Evolutionary conservation across 495 filamentous ascomycete species (phyloP).

Genomic region (Tuber umbilicatum): DNA sequence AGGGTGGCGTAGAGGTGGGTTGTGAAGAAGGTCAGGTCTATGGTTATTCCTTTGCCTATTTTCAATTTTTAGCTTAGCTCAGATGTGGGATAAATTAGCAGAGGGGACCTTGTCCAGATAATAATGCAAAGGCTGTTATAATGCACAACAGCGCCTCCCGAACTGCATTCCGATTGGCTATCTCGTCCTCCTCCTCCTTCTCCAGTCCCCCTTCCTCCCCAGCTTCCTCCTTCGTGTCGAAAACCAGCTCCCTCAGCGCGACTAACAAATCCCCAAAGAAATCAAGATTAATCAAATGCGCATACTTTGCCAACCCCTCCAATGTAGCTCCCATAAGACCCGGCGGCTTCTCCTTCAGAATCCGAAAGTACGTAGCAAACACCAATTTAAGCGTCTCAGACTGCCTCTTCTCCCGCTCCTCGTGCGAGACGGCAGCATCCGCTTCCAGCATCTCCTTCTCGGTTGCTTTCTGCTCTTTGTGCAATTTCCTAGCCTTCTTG

Average conservation of each 20-base stretch:
- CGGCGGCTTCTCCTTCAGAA: constrained; percentile 70
- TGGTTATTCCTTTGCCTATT: constrained; percentile 58
- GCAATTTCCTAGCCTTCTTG: constrained; percentile 64
- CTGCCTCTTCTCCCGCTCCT: constrained; percentile 87
- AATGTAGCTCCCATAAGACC: constrained; percentile 88
- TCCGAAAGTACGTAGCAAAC: constrained; percentile 88
- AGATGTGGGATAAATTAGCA: constrained; percentile 25
- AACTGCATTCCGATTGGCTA: constrained; percentile 55
- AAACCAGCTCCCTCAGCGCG: constrained; percentile 84
- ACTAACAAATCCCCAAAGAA: constrained; percentile 97
- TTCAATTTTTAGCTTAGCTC: constrained; percentile 1
- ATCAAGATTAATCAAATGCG: constrained; percentile 93
- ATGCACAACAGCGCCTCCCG: constrained; percentile 90
- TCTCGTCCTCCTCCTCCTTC: constrained; percentile 43
- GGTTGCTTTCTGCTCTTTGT: constrained; percentile 74
- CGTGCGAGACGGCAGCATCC: constrained; percentile 80
- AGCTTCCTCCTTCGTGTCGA: constrained; percentile 50
- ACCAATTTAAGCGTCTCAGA: constrained; percentile 92
- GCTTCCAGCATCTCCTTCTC: constrained; percentile 92
- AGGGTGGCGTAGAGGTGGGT: constrained; percentile 83
- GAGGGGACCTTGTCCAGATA: constrained; percentile 82
- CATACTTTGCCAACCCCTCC: constrained; percentile 84
- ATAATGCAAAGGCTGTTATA: constrained; percentile 86
- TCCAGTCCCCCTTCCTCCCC: constrained; percentile 43
- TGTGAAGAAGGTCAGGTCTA: constrained; percentile 92